These are phyloP conservation scores for Leccinum truebloodii DNA, from an alignment of 768 basidiomycete genomes.

Conservation along the genomic window DNA sequence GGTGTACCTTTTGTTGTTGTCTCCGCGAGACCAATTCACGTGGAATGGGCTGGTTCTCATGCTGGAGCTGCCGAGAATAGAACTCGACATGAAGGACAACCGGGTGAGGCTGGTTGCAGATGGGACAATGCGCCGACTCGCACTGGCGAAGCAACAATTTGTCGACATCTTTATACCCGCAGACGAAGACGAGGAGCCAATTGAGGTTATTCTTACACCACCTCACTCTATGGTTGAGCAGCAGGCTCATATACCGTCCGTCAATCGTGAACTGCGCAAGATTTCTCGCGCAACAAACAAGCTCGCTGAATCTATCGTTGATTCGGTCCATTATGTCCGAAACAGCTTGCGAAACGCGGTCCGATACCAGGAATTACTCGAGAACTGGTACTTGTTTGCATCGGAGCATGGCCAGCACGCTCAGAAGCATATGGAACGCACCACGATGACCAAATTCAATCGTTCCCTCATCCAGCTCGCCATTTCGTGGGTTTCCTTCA, in stretches of 20 bases:
- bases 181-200: slow-evolving; percentile 61
- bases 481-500: slow-evolving; percentile 98
- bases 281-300: slow-evolving; percentile 89
- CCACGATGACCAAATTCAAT: slow-evolving; percentile 72
- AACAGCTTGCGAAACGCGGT: slow-evolving; percentile 57
- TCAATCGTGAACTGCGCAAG: slow-evolving; percentile 88
- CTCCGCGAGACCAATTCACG: slow-evolving; percentile 82
- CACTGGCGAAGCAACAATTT: slow-evolving; percentile 77
- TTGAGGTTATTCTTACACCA: slow-evolving; percentile 43
- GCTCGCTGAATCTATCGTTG: slow-evolving; percentile 89
- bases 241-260: slow-evolving; percentile 87
- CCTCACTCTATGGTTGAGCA: slow-evolving; percentile 66
- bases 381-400: slow-evolving; percentile 96
- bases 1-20: slow-evolving; percentile 82
- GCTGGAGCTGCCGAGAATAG: slow-evolving; percentile 69
- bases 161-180: slow-evolving; percentile 58
- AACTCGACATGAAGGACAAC: slow-evolving; percentile 82
- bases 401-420: slow-evolving; percentile 93
- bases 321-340: slow-evolving; percentile 87
- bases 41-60: slow-evolving; percentile 92
- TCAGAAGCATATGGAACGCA: slow-evolving; percentile 82
- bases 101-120: slow-evolving; percentile 93
- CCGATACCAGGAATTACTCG: slow-evolving; percentile 81
- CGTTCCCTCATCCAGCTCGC: slow-evolving; percentile 84
- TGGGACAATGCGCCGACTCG: slow-evolving; percentile 76